These are phyloP conservation scores for Globisporangium rhizosaccharum DNA, from an alignment of 352 stramenopile genomes.

Conservation along the genomic window DNA sequence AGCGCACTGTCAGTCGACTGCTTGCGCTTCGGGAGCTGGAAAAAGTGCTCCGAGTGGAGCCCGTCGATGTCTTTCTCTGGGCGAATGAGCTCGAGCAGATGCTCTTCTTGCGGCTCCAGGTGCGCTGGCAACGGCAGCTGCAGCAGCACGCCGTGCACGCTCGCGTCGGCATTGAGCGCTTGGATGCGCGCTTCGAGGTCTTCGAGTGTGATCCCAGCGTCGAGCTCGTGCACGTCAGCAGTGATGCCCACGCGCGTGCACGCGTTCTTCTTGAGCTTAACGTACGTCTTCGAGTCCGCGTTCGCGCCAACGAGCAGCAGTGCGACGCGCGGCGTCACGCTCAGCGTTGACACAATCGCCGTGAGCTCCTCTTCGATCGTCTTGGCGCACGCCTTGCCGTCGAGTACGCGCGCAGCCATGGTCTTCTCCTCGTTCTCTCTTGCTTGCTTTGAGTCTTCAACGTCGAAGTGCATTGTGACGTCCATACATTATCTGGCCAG, in stretches of 20 bases:
- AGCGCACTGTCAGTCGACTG: constrained; percentile 19
- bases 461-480: constrained; percentile 1
- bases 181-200: constrained; percentile 64
- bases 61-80: constrained; percentile 97
- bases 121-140: constrained; percentile 80
- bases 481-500: no score
- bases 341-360: constrained; percentile 24
- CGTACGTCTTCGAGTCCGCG: constrained; percentile 91
- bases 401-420: constrained; percentile 17
- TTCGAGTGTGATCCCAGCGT: constrained; percentile 33
- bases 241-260: constrained; percentile 92
- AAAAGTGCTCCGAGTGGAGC: constrained; percentile 97
- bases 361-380: constrained; percentile 69
- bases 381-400: constrained; percentile 63
- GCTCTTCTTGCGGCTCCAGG: constrained; percentile 73
- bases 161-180: constrained; percentile 77
- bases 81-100: constrained; percentile 89
- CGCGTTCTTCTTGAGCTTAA: constrained; percentile 97
- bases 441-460: constrained; percentile 1
- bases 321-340: constrained; percentile 79
- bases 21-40: constrained; percentile 61
- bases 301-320: constrained; percentile 90
- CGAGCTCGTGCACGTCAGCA: constrained; percentile 70
- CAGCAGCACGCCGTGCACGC: constrained; percentile 95
- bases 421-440: not conserved